These are phyloP conservation scores for Epichloe scottii DNA, from an alignment of 2,329 filamentous ascomycete species.

Conservation along the genomic window DNA sequence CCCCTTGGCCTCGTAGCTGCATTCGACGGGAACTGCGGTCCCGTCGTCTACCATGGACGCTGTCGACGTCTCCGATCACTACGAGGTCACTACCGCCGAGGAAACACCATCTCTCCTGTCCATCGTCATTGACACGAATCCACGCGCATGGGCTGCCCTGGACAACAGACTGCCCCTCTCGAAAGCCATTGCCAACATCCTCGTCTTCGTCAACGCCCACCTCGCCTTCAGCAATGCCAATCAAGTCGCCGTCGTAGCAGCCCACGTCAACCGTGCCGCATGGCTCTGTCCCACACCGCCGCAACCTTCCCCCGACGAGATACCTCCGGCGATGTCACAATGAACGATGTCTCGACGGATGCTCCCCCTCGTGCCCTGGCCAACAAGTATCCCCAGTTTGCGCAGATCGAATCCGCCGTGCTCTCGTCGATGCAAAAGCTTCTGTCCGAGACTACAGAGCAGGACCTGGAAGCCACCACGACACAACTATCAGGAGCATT, in stretches of 20 bases:
- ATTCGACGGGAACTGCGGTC: slow-evolving; percentile 9
- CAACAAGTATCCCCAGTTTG: slow-evolving; percentile 92
- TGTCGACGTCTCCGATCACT: slow-evolving; percentile 47
- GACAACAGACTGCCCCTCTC: slow-evolving; percentile 64
- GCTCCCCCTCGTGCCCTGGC: slow-evolving; percentile 33
- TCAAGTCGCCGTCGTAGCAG: slow-evolving; percentile 82
- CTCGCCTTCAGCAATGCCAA: slow-evolving; percentile 89
- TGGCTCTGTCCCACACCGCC: slow-evolving; percentile 69
- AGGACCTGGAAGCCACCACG: slow-evolving; percentile 58
- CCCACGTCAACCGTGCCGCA: slow-evolving; percentile 71
- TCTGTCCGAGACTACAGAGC: slow-evolving; percentile 52
- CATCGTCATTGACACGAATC: slow-evolving; percentile 91
- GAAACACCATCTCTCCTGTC: slow-evolving; percentile 71
- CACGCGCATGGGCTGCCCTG: slow-evolving; percentile 80
- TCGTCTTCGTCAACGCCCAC: slow-evolving; percentile 95
- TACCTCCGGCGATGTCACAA: slow-evolving; percentile 41
- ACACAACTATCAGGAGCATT: slow-evolving; percentile 86
- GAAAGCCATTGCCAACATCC: slow-evolving; percentile 72
- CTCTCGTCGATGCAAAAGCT: slow-evolving; percentile 62
- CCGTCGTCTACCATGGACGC: slow-evolving; percentile 31
- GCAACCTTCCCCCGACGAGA: slow-evolving; percentile 14
- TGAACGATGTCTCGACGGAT: slow-evolving; percentile 35
- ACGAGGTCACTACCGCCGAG: slow-evolving; percentile 40
- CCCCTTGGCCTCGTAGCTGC: slow-evolving; percentile 21
- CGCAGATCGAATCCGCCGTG: slow-evolving; percentile 72